Evolutionary conservation across 345 rosid species (phyloP), one percentile per base, ranked within the genome.

Genomic region (Sonneratia alba): DNA sequence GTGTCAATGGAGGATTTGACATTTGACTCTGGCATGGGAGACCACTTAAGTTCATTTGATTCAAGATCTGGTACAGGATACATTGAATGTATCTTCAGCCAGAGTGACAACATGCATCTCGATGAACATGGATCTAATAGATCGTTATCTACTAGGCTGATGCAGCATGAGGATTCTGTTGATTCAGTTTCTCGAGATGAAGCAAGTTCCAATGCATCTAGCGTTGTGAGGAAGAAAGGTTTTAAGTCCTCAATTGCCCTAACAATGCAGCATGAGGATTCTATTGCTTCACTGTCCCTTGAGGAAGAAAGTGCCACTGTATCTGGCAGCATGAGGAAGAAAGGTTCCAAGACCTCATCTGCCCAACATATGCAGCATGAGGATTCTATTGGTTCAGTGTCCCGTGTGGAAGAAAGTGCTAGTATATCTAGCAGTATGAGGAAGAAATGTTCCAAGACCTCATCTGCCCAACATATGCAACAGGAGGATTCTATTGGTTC

Each of bases 21-120:
- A 62, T 71, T 81, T 66, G 87, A 72, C 74, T 85, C 84, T 74
- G 90, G 92, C 67, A 36, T 76, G 36, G 83, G 82, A 71, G 88
- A 83, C 71, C 81, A 43, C 76, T 77, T 91, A 71, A 80, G 70
- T 70, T 83, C 92, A 34, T 81, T 86, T 67, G 97, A 81, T 78
- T 86, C 86, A 65, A 85, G 83, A 83, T 79, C 81, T 71, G 88
- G 87, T 21, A 88, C 96, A 21, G 91, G 88, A 72, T 79, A 81
- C 76, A 79, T 77, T 22, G 88, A 89, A 69, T 69, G 82, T 77
- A 81, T 80, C 72, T 85, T 81, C 77, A 78, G 79, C 37, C 78
- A 63, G 61, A 81, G 80, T 75, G 82, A 87, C 69, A 74, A 87
- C 67, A 34, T 76, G 70, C 86, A 76, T 72, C 78, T 81, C 72